phyloP scores from a whole-genome alignment of 768 basidiomycete genomes.

The Leccinum uliginosum region DNA sequence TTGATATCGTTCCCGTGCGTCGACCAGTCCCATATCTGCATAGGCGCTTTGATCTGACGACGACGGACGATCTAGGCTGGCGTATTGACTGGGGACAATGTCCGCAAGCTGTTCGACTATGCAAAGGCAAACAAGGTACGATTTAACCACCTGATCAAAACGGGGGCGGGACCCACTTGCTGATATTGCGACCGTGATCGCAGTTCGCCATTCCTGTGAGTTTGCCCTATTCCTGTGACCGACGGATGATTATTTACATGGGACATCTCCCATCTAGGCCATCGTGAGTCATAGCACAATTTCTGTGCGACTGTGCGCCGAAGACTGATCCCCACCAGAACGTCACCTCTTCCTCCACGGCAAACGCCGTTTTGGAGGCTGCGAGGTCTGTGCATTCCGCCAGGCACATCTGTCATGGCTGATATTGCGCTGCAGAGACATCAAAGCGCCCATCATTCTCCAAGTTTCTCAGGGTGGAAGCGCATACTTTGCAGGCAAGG shows the following conservation, averaged over 20 bases:
- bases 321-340: constrained; percentile 50
- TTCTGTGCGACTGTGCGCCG: neutral
- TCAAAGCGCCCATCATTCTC: constrained; percentile 96
- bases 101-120: constrained; percentile 93
- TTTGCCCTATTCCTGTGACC: constrained; percentile 23
- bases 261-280: constrained; percentile 42
- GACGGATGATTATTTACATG: neutral
- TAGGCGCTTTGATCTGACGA: constrained; percentile 2
- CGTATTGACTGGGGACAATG: constrained; percentile 92
- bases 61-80: constrained; percentile 56
- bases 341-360: constrained; percentile 92
- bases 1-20: constrained; percentile 81
- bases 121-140: constrained; percentile 82
- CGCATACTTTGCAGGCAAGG: constrained; percentile 96
- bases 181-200: constrained; percentile 12
- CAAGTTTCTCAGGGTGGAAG: constrained; percentile 97
- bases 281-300: constrained; percentile 52
- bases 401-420: constrained; percentile 5
- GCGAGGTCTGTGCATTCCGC: constrained; percentile 56
- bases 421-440: constrained; percentile 52
- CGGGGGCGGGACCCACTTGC: neutral
- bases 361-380: constrained; percentile 92
- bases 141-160: neutral
- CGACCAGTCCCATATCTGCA: neutral
- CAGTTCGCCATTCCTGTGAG: constrained; percentile 85